phyloP scores from a whole-genome alignment of 1,139 yeast species.

The Yamadazyma siamensis region DNA sequence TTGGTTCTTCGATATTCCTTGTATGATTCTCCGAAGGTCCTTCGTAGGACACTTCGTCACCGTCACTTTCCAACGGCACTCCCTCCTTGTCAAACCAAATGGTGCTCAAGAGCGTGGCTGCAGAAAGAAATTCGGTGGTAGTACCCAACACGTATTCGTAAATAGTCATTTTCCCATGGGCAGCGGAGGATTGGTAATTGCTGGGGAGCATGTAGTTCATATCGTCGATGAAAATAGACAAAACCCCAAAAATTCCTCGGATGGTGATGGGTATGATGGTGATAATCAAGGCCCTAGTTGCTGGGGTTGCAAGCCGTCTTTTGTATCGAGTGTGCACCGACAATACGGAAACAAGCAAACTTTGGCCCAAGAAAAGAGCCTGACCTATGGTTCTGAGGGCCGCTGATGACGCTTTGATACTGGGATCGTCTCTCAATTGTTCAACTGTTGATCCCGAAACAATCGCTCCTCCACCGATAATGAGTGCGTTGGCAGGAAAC shows the following conservation, averaged over 20 bases:
- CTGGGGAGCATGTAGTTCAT: conserved; percentile 12
- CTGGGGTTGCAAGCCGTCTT: conserved; percentile 17
- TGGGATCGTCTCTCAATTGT: conserved; percentile 10
- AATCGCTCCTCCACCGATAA: conserved; percentile 33
- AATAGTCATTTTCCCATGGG: conserved; percentile 19
- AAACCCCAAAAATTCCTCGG: conserved; percentile 9
- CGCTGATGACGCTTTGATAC: conserved; percentile 19
- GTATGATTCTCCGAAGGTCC: no score
- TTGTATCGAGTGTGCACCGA: conserved; percentile 16
- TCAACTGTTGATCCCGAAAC: conserved; percentile 21
- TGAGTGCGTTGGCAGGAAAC: conserved; percentile 31
- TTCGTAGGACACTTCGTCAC: no score
- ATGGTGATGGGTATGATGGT: conserved; percentile 6
- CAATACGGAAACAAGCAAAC: conserved; percentile 17
- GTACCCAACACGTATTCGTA: conserved; percentile 36
- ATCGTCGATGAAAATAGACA: conserved; percentile 5
- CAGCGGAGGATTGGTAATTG: conserved; percentile 23
- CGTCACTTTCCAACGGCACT: no score
- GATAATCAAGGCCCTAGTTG: conserved; percentile 13
- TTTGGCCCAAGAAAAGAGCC: conserved; percentile 24
- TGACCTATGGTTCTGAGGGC: conserved; percentile 33
- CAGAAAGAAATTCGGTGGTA: conserved; percentile 33
- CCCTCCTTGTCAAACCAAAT: conserved; percentile 6
- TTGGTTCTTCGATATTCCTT: no score
- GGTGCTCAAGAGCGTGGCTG: conserved; percentile 10